Evolutionary conservation across 1,284 basidiomycete genomes (phyloP), one percentile per base, ranked within the genome.

Genomic region (Quambalaria eucalypti): DNA sequence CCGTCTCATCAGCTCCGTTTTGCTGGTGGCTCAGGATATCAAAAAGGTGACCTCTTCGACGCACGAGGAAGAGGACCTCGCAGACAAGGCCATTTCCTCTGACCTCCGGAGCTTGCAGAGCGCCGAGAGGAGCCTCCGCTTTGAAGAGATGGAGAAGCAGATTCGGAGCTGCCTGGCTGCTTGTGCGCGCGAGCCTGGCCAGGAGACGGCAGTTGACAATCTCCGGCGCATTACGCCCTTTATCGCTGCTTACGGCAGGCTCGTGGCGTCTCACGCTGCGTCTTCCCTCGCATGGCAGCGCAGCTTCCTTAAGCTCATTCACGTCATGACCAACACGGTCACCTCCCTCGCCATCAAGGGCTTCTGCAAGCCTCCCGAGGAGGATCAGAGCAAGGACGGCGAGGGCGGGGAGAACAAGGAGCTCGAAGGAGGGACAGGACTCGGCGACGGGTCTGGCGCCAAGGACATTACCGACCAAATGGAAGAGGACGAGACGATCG

Each of bases 401-500:
- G 68, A 68, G 3, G 50, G 23, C 23, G 54, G 61, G 16, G 71
- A 69, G 47, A 55, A 62, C 51, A 57, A 71, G 29, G 57, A 65
- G 50, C 60, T 72, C 40, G 72, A 74, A 47, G 70, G 65, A 36
- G 73, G 73, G 7, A 74, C 72, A 4, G 73, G 73, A 21, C 65
- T 74, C 16, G 73, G 69, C n/a, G 73, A 75, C 30, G 73, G 73
- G 4, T 47, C 55, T 4, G 73, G 73, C 25, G 69, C 69, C n/a
- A 84, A 96, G 76, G 73, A 75, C 55, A 62, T 75, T 54, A 71
- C 70, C 9, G 70, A 75, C 49, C 68, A 71, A 47, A 65, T 75
- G 56, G 56, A 73, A 28, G 72, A 97, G 58, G 92, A 98, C 75
- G 87, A 88, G 69, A 90, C 95, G 71, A 88, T 98, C 29, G 95